These are phyloP conservation scores for Heterobasidion occidentale DNA, from an alignment of 1,284 basidiomycete species.

Conservation along the genomic window DNA sequence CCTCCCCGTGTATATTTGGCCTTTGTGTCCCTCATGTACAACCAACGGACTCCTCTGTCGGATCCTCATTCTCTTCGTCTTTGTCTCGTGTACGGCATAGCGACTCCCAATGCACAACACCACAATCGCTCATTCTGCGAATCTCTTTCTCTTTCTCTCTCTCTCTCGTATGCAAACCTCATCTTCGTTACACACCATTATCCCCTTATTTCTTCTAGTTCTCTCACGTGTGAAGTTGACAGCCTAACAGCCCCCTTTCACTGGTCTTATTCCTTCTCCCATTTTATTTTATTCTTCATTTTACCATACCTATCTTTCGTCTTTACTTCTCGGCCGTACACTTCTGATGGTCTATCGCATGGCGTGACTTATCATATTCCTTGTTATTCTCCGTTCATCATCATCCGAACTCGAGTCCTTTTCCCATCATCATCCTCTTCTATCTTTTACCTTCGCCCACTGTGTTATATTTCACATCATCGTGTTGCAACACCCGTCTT, in stretches of 20 bases:
- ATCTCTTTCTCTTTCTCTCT: slow-evolving; percentile 1
- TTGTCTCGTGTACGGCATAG: slow-evolving; percentile 12
- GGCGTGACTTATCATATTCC: slow-evolving; percentile 12
- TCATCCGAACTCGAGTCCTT: slow-evolving; percentile 17
- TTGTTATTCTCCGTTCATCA: slow-evolving; percentile 22
- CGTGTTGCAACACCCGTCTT: slow-evolving; percentile 40
- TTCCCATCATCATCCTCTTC: slow-evolving; percentile 22
- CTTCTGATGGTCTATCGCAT: slow-evolving; percentile 20
- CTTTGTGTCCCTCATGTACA: slow-evolving; percentile 13
- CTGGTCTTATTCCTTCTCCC: slow-evolving; percentile 18
- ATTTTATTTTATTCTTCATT: slow-evolving; percentile 71
- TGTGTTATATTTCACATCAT: slow-evolving; percentile 30
- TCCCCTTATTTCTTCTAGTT: slow-evolving; percentile 14
- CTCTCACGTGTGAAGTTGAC: slow-evolving; percentile 34
- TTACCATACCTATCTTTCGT: slow-evolving; percentile 41
- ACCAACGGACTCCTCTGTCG: slow-evolving; percentile 11
- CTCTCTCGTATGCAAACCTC: slow-evolving; percentile 14
- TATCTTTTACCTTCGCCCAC: slow-evolving; percentile 19
- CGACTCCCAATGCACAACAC: slow-evolving; percentile 10
- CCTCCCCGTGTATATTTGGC: slow-evolving; percentile 11
- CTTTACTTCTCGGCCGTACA: slow-evolving; percentile 22
- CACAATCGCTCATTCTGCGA: slow-evolving; percentile 7
- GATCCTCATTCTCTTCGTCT: slow-evolving; percentile 7
- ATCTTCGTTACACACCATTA: slow-evolving; percentile 10
- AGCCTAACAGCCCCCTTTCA: slow-evolving; percentile 19